Conservation (phyloP, 805 yeast genomes). For the Candida namnaoensis region DNA sequence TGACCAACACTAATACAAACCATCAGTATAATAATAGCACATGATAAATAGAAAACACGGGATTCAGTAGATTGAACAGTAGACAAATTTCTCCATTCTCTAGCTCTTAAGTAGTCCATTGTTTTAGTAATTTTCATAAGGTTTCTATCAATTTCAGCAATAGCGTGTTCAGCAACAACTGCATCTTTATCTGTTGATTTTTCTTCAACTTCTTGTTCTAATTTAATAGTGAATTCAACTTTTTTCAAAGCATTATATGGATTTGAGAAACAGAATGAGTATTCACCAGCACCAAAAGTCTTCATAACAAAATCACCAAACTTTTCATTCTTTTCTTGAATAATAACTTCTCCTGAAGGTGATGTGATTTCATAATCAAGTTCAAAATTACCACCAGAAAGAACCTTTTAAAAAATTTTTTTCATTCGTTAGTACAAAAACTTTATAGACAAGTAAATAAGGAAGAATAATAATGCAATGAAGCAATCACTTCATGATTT, state of each 20-base stretch:
- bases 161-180: constrained; percentile 44
- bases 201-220: constrained; percentile 29
- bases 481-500: no score
- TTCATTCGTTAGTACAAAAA: no score
- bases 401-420: constrained; percentile 23
- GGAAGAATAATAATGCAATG: no score
- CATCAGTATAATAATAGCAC: constrained; percentile 63
- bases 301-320: constrained; percentile 54
- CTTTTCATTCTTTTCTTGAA: constrained; percentile 46
- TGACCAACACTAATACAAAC: constrained; percentile 72
- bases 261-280: constrained; percentile 58
- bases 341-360: constrained; percentile 41
- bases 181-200: constrained; percentile 34
- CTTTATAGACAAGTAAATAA: no score
- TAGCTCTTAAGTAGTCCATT: constrained; percentile 84
- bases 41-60: constrained; percentile 69
- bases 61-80: constrained; percentile 76
- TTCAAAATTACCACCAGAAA: constrained; percentile 62
- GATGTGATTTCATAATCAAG: constrained; percentile 53
- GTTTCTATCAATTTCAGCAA: constrained; percentile 50
- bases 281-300: constrained; percentile 52
- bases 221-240: constrained; percentile 51
- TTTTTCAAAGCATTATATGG: constrained; percentile 58
- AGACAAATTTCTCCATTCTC: constrained; percentile 95
- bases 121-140: constrained; percentile 48